These are phyloP conservation scores for Boehmeria nivea DNA, from an alignment of 306 rosid species.

Conservation along the genomic window DNA sequence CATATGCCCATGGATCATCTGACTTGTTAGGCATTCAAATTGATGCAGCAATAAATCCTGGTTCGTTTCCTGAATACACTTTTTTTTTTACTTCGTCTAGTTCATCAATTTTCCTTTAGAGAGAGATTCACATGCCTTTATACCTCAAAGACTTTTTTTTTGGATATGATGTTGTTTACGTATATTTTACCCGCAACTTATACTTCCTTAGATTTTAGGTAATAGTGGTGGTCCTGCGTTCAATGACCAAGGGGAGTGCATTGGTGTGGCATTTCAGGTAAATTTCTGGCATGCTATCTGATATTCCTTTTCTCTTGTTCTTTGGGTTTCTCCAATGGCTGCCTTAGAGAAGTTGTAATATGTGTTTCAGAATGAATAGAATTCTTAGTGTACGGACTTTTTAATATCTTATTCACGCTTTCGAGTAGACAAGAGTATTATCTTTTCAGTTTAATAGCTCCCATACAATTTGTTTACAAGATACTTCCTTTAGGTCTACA, in stretches of 20 bases:
- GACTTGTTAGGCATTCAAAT: conserved; percentile 97
- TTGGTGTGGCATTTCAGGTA: conserved; percentile 99
- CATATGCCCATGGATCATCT: conserved; percentile 96
- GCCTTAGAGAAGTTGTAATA: background rate
- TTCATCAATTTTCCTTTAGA: background rate
- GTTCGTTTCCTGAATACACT: conserved; percentile 38
- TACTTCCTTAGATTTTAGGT: conserved; percentile 60
- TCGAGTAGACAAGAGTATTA: too few species aligned
- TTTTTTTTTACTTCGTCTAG: background rate
- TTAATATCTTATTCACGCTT: conserved; percentile 1
- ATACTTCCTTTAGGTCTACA: conserved; percentile 79
- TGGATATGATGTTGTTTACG: too few species aligned
- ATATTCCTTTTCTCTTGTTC: background rate
- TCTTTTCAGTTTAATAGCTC: background rate
- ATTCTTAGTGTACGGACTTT: conserved; percentile 11
- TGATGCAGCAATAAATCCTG: conserved; percentile 99
- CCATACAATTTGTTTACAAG: conserved; percentile 40
- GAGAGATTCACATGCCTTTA: too few species aligned
- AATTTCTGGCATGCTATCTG: conserved; percentile 27
- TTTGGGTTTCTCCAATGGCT: background rate
- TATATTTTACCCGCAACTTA: too few species aligned
- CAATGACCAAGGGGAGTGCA: conserved; percentile 94
- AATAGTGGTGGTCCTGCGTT: conserved; percentile 99
- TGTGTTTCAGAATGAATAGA: background rate
- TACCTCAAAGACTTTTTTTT: background rate